A percentile compares a stretch with the other conserved stretches of the same genome.
These are phyloP conservation scores for Nicotiana tomentosiformis DNA, from an alignment of 257 asterid species.

Conservation along the genomic window DNA sequence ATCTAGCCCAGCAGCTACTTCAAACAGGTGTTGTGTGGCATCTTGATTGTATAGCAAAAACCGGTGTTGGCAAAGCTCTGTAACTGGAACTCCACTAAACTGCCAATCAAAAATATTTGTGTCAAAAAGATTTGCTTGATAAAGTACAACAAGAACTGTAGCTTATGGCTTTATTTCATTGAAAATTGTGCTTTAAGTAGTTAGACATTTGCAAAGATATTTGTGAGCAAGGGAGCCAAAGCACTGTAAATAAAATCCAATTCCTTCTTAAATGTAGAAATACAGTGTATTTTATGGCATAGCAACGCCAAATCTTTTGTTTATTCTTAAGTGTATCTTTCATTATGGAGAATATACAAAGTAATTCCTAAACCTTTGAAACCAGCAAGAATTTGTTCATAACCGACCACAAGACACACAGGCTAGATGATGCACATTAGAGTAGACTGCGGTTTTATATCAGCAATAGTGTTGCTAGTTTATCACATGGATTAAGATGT, in stretches of 20 bases:
- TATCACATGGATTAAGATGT: not conserved
- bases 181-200: not conserved
- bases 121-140: not conserved
- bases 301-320: not conserved
- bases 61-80: constrained; percentile 61
- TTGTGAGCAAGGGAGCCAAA: not conserved
- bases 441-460: not conserved
- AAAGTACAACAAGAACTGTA: not conserved
- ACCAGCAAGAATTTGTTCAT: not conserved
- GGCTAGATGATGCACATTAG: not conserved
- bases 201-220: not conserved
- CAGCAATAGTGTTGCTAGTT: not conserved
- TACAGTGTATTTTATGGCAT: not conserved
- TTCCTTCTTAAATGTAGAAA: not conserved
- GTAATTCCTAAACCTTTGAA: not conserved
- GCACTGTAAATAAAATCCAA: not conserved
- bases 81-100: constrained; percentile 72
- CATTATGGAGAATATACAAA: not conserved
- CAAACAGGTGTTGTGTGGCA: constrained; percentile 72
- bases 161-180: not conserved
- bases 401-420: not conserved
- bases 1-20: constrained; percentile 89
- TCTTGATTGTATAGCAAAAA: constrained; percentile 62
- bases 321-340: not conserved
- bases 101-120: constrained; percentile 23